Conservation (phyloP, 2,329 filamentous ascomycete species). For the Cladosporium sp. region DNA sequence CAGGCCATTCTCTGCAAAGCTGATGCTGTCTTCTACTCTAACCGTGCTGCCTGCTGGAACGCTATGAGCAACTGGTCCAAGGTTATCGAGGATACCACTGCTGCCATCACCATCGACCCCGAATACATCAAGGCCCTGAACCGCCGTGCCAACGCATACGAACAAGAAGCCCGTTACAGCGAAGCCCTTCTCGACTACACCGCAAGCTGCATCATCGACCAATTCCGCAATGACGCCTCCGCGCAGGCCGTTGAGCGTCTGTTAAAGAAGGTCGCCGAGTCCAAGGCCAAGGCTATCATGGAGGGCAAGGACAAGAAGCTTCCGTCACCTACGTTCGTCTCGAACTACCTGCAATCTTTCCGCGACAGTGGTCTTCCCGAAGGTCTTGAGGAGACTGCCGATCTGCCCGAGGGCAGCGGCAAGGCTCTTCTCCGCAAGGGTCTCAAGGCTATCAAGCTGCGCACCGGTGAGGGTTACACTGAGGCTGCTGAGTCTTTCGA, state of each 20-base stretch:
- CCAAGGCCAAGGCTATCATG: slow-evolving; percentile 88
- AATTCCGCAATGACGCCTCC: slow-evolving; percentile 87
- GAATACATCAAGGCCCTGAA: slow-evolving; percentile 98
- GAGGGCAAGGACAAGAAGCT: slow-evolving; percentile 78
- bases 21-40: slow-evolving; percentile 98
- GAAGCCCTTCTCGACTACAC: slow-evolving; percentile 97
- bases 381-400: slow-evolving; percentile 78
- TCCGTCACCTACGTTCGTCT: slow-evolving; percentile 93
- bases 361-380: slow-evolving; percentile 75
- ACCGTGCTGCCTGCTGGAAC: slow-evolving; percentile 96
- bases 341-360: slow-evolving; percentile 99
- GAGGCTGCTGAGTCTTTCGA: slow-evolving; percentile 85
- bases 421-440: slow-evolving; percentile 85
- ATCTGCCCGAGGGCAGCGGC: slow-evolving; percentile 74
- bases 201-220: slow-evolving; percentile 97
- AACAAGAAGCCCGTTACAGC: slow-evolving; percentile 86
- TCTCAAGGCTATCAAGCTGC: slow-evolving; percentile 75
- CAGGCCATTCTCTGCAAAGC: slow-evolving; percentile 96
- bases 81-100: slow-evolving; percentile 95
- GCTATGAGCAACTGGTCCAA: slow-evolving; percentile 90
- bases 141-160: slow-evolving; percentile 93
- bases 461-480: slow-evolving; percentile 88
- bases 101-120: slow-evolving; percentile 87
- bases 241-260: slow-evolving; percentile 88
- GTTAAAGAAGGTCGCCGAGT: slow-evolving; percentile 94